Evolutionary conservation across 2,329 filamentous ascomycete species (phyloP).

Genomic region (Ustilaginoidea virens): DNA sequence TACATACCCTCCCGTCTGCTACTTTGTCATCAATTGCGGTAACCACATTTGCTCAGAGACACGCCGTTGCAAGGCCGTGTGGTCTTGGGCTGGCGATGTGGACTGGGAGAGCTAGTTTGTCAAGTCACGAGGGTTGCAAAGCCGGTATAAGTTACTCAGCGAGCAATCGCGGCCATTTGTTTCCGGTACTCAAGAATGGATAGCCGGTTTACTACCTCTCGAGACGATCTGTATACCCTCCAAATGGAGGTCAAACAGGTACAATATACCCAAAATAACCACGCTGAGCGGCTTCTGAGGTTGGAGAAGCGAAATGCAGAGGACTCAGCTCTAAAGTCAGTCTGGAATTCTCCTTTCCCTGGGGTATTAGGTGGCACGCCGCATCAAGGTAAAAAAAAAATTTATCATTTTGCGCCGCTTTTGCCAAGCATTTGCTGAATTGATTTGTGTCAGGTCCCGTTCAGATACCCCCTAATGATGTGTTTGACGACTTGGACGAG

Average conservation of each 20-base stretch:
- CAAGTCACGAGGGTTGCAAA: background rate
- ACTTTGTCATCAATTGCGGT: background rate
- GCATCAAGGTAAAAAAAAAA: slow-evolving; percentile 62
- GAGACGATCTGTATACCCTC: slow-evolving; percentile 52
- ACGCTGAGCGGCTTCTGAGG: slow-evolving; percentile 44
- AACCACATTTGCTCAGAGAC: background rate
- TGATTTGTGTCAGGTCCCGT: slow-evolving; percentile 45
- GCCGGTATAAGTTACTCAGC: no score
- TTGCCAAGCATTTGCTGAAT: background rate
- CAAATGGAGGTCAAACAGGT: slow-evolving; percentile 58
- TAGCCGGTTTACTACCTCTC: slow-evolving; percentile 40
- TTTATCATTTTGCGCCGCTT: no score
- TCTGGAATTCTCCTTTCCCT: slow-evolving; percentile 93
- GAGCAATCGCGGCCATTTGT: no score
- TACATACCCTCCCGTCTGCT: no score
- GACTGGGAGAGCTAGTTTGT: background rate
- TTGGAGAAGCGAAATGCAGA: slow-evolving; percentile 54
- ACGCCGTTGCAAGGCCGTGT: slow-evolving; percentile 1
- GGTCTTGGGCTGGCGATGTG: slow-evolving; percentile 3
- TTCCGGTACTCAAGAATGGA: slow-evolving; percentile 38
- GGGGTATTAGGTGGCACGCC: slow-evolving; percentile 67
- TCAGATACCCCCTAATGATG: slow-evolving; percentile 64
- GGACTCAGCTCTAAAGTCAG: slow-evolving; percentile 59
- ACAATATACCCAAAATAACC: slow-evolving; percentile 44
- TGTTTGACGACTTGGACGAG: slow-evolving; percentile 84